Conservation (phyloP, 352 stramenopile genomes). For the Phytophthora litchii region DNA sequence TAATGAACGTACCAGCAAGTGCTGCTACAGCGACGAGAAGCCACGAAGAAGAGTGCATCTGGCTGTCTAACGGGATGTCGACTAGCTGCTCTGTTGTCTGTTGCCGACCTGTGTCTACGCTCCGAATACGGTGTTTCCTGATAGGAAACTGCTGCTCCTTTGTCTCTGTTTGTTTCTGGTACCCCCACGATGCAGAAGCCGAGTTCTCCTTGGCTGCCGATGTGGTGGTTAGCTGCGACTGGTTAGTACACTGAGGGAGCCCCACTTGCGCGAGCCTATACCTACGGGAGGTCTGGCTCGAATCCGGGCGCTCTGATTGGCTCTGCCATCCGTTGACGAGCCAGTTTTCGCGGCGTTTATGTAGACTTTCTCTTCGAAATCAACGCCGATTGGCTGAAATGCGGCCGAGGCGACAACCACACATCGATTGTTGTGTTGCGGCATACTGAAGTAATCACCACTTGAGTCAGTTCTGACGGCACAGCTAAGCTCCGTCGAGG, state of each 20-base stretch:
- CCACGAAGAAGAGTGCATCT: conserved; percentile 24
- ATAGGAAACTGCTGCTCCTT: conserved; percentile 4
- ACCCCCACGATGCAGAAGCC: conserved; percentile 27
- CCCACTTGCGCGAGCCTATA: no score
- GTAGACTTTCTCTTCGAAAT: neutral
- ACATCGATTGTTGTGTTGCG: no score
- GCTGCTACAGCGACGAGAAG: conserved; percentile 22
- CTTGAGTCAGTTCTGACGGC: neutral
- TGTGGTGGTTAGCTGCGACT: conserved; percentile 18
- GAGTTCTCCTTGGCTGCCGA: conserved; percentile 7
- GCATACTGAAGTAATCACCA: no score
- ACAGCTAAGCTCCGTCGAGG: neutral
- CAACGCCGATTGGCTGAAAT: conserved; percentile 14
- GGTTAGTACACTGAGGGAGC: conserved; percentile 23
- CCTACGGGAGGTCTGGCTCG: conserved; percentile 16
- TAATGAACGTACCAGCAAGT: conserved; percentile 13
- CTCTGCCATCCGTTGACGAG: conserved; percentile 1
- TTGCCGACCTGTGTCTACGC: conserved; percentile 14
- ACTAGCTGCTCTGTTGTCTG: neutral
- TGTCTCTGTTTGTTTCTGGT: conserved; percentile 16
- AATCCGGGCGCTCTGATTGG: conserved; percentile 19
- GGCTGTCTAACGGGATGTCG: no score
- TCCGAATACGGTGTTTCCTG: neutral
- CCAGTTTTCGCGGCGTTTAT: conserved; percentile 25
- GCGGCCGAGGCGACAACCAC: neutral